Evolutionary conservation across 257 asterid species (phyloP), one percentile per base, ranked within the genome.

Genomic region (Orobanche coerulescens): DNA sequence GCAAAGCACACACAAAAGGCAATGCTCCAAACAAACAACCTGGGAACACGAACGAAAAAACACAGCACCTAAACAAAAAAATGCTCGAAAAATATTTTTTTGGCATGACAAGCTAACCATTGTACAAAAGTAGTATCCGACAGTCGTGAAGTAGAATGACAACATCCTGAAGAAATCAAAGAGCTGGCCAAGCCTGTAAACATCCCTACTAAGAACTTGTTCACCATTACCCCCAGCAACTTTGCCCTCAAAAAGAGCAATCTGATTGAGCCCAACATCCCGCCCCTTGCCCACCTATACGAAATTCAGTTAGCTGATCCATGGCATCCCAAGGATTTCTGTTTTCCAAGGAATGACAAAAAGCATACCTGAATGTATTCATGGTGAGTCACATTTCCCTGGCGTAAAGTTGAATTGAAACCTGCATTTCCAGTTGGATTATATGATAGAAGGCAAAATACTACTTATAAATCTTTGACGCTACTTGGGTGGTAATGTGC

Each of bases 221-320:
- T 92, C 98, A 51, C 98, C 98, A 71, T 92, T 92, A 47, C 98
- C 98, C 13, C 98, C 98, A 75, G 98, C 95, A 71, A 92, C 98
- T 76, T 86, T 92, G n/a, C 98, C 98, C 85, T 92, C 98, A 78
- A 92, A 92, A 51, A 92, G 62, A 49, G 98, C 97, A 68, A 92
- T 88, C 81, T 92, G 98, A 76, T 92, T 92, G 72, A 92, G 96
- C 52, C 97, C 98, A 23, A 92, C 98, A 61, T 92, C 98, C 68
- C 98, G 74, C 15, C 98, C 98, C 82, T 92, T 92, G 74, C 98
- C 98, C 67, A 92, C 97, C 95, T 88, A 80, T 24, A 75, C 46
- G 65, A 26, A 34, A 73, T 25, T 50, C 43, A 66, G 42, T 73
- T 71, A 68, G 71, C 60, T 46, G 11, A 42, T 66, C 33, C 20